These are phyloP conservation scores for Brachypodium distachyon DNA, from an alignment of 202 grass and related monocot species.

Conservation along the genomic window DNA sequence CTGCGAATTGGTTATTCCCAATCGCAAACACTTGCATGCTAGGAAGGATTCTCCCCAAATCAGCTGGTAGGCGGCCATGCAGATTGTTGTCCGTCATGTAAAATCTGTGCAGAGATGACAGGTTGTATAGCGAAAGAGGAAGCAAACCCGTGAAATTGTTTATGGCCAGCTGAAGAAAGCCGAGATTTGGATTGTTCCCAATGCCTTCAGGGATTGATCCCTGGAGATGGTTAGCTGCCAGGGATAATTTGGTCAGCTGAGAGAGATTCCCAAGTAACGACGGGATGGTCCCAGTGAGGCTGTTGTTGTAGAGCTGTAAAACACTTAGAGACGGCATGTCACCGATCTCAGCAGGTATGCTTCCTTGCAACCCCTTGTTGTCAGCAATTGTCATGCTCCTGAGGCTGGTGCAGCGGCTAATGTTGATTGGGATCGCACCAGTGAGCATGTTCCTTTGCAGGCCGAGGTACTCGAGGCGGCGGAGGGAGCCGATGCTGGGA, in stretches of 20 bases:
- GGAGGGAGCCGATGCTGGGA: conserved; percentile 14
- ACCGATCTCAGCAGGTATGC: background rate
- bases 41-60: conserved; percentile 9
- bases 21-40: background rate
- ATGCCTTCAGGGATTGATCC: conserved; percentile 1
- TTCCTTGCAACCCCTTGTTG: conserved; percentile 14
- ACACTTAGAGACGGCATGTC: background rate
- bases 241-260: background rate
- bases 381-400: background rate
- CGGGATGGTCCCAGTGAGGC: conserved; percentile 14
- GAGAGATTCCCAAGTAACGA: conserved; percentile 10
- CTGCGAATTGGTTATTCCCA: background rate
- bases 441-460: conserved; percentile 1
- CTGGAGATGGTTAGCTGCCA: background rate
- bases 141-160: conserved; percentile 19
- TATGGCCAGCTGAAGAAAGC: background rate
- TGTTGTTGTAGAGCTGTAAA: background rate
- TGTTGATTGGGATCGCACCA: background rate
- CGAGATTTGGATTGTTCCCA: background rate
- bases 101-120: background rate
- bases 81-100: background rate
- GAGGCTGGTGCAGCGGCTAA: conserved; percentile 13
- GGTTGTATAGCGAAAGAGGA: conserved; percentile 24
- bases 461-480: background rate
- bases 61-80: background rate